Conservation (phyloP, 306 rosid species). For the Vicia villosa region DNA sequence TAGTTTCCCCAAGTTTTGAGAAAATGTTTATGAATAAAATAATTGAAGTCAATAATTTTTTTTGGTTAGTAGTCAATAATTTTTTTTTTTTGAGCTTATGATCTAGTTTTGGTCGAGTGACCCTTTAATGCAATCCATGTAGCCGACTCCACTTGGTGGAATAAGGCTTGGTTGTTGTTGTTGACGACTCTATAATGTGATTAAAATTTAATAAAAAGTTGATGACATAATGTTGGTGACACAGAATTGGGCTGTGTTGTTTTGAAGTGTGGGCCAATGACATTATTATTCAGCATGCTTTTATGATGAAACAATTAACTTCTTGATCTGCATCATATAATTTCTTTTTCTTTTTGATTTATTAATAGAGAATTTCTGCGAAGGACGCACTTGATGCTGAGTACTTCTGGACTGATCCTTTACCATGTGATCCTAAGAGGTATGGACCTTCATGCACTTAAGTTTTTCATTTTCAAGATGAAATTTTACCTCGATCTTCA, state of each 20-base stretch:
- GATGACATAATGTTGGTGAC: neutral
- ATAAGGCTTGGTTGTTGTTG: no score
- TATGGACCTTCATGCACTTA: conserved; percentile 21
- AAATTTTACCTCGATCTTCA: neutral
- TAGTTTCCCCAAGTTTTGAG: neutral
- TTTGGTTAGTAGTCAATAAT: no score
- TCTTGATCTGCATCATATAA: neutral
- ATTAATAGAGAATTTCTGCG: conserved; percentile 61
- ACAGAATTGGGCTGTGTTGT: neutral
- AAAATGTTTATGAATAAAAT: neutral
- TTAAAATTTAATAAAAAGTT: neutral
- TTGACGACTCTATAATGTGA: neutral
- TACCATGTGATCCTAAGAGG: conserved; percentile 80
- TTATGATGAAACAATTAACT: neutral
- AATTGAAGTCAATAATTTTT: neutral
- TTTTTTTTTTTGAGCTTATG: neutral
- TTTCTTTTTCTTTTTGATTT: conserved; percentile 26
- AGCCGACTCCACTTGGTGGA: no score
- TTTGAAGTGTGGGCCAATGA: conserved; percentile 1
- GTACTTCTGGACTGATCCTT: conserved; percentile 78
- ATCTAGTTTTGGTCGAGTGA: no score
- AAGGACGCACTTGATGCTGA: conserved; percentile 77
- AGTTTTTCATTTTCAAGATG: conserved; percentile 1
- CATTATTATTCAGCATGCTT: neutral
- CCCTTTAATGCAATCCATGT: no score